Conservation (phyloP, 1,284 basidiomycete species). For the Cryptococcus jaspeensis region DNA sequence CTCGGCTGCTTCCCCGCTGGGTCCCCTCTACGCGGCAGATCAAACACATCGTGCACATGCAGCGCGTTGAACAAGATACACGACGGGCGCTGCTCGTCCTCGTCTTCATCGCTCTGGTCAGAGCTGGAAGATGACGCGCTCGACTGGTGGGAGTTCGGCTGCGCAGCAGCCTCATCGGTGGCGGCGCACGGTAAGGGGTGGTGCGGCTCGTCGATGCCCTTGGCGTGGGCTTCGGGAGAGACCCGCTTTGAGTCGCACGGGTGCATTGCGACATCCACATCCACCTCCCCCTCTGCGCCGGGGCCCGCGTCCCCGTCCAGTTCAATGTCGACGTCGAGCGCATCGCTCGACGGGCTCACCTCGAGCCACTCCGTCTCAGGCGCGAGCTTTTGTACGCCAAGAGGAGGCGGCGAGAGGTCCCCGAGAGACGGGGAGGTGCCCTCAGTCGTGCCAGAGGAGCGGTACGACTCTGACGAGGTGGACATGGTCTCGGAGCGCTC, state of each 20-base stretch:
- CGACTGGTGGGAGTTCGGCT: conserved; percentile 3
- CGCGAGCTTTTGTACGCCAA: conserved; percentile 6
- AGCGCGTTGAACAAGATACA: conserved; percentile 48
- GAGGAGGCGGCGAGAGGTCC: conserved; percentile 11
- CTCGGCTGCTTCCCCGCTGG: conserved; percentile 5
- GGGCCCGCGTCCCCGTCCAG: background rate
- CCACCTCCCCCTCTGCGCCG: conserved; percentile 5
- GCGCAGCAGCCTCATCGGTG: background rate
- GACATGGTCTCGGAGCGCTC: conserved; percentile 38
- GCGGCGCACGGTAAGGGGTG: conserved; percentile 23
- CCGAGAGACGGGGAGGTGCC: conserved; percentile 31
- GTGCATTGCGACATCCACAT: conserved; percentile 46
- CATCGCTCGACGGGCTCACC: background rate
- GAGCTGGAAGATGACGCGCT: background rate
- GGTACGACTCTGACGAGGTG: conserved; percentile 39
- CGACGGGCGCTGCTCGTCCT: conserved; percentile 33
- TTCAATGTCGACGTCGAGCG: background rate
- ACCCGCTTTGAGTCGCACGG: conserved; percentile 42
- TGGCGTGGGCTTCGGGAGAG: conserved; percentile 16
- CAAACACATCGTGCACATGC: conserved; percentile 47
- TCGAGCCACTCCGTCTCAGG: conserved; percentile 3
- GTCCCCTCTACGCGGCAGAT: conserved; percentile 29
- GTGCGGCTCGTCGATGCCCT: conserved; percentile 20
- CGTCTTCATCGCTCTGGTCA: conserved; percentile 15
- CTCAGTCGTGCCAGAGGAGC: conserved; percentile 34